A percentile compares a stretch with the other conserved stretches of the same genome.
Evolutionary conservation across 2,329 filamentous ascomycete genomes (phyloP).

Genomic region (Aureobasidium musti): DNA sequence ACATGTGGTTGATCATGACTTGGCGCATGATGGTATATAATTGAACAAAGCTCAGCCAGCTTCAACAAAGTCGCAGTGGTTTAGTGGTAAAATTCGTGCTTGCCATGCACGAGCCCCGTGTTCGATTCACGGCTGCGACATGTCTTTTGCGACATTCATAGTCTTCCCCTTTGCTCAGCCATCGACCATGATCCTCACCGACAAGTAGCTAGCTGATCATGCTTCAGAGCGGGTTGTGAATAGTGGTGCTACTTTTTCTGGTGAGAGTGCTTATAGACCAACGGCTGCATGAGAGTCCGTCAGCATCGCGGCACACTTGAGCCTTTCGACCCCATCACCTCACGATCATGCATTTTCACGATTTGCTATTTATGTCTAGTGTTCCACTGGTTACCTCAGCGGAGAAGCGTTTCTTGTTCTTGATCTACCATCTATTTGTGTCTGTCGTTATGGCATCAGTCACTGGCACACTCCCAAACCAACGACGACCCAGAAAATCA

Average conservation of each 20-base stretch:
- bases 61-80: conserved; percentile 25
- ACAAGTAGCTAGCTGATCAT: no score
- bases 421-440: not conserved
- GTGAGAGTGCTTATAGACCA: no score
- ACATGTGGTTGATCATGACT: no score
- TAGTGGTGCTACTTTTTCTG: no score
- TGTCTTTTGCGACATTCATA: not conserved
- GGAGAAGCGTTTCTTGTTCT: not conserved
- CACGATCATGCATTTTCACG: not conserved
- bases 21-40: no score
- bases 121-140: conserved; percentile 30
- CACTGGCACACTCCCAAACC: conserved; percentile 1
- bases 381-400: not conserved
- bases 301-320: not conserved
- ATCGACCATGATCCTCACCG: not conserved
- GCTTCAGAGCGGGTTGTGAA: no score
- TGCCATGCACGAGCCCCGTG: conserved; percentile 29
- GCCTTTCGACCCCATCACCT: no score
- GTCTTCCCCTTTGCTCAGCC: not conserved
- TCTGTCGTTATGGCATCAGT: not conserved
- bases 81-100: conserved; percentile 30
- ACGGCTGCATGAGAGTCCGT: not conserved
- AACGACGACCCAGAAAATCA: conserved; percentile 9
- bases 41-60: no score
- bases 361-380: no score